phyloP scores from a whole-genome alignment of 441 rosid genomes.

The Corymbia citriodora region DNA sequence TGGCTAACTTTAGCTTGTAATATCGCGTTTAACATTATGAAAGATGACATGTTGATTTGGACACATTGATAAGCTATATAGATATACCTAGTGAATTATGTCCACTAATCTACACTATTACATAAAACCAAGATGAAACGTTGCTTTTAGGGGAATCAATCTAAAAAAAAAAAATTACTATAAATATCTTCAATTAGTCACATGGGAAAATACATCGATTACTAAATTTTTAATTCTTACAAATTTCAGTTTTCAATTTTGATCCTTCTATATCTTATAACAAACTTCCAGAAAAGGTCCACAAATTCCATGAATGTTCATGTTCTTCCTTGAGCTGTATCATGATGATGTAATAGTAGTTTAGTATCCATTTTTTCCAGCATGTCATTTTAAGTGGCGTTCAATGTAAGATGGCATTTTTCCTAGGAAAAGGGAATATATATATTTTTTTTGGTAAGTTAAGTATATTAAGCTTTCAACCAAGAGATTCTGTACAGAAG shows the following conservation, averaged over 20 bases:
- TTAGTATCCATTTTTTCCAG: too few relatives aligned
- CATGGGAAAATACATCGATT: not conserved
- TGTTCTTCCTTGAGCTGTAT: not conserved
- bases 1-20: not conserved
- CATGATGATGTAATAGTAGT: not conserved
- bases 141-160: not conserved
- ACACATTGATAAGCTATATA: not conserved
- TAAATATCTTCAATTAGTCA: not conserved
- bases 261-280: not conserved
- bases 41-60: not conserved
- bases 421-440: not conserved
- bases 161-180: too few relatives aligned
- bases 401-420: not conserved
- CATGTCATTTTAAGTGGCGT: not conserved
- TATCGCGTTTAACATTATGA: not conserved
- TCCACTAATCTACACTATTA: not conserved
- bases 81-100: not conserved
- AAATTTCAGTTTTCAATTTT: not conserved
- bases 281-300: not conserved
- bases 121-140: not conserved
- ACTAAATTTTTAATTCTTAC: not conserved
- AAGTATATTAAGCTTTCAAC: too few relatives aligned
- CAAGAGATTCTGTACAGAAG: too few relatives aligned
- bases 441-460: too few relatives aligned
- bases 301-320: not conserved